phyloP scores from a whole-genome alignment of 108 stramenopile species.

The Ochromonas danica region DNA sequence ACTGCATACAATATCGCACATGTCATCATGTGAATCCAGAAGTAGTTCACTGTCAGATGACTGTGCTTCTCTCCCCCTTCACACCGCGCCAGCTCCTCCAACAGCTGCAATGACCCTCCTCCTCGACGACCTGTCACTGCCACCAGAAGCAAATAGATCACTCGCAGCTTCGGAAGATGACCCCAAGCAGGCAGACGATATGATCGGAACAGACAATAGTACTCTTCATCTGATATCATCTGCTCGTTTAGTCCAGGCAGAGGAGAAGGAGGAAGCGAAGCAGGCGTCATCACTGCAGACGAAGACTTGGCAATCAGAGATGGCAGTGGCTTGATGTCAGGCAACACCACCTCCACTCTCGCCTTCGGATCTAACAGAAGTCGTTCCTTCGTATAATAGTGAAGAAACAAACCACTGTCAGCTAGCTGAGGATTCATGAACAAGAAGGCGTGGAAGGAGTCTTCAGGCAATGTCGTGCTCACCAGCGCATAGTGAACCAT shows the following conservation, averaged over 20 bases:
- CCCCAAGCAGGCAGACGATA: conserved; percentile 22
- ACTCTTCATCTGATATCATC: conserved; percentile 6
- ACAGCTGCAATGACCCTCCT: neutral
- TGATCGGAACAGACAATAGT: neutral
- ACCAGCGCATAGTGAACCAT: conserved; percentile 35
- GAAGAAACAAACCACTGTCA: conserved; percentile 23
- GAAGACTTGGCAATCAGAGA: neutral
- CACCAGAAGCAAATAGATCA: conserved; percentile 6
- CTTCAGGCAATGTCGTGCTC: neutral
- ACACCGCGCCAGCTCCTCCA: neutral
- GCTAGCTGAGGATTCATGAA: conserved; percentile 28
- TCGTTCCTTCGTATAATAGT: conserved; percentile 10
- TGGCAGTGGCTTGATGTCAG: conserved; percentile 23
- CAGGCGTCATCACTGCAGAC: no score
- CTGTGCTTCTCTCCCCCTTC: neutral
- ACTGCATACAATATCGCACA: neutral
- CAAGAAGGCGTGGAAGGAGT: neutral
- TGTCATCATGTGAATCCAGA: conserved; percentile 36
- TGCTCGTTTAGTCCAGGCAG: neutral
- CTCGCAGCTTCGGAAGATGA: conserved; percentile 4
- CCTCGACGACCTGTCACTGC: neutral
- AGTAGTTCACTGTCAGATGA: conserved; percentile 6
- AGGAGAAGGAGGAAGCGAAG: neutral
- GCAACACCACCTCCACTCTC: conserved; percentile 17
- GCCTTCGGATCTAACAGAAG: conserved; percentile 17